A percentile compares a stretch with the other conserved stretches of the same genome.
Conservation (phyloP, 139 green algal genomes). For the Edaphochlamys debaryana region DNA sequence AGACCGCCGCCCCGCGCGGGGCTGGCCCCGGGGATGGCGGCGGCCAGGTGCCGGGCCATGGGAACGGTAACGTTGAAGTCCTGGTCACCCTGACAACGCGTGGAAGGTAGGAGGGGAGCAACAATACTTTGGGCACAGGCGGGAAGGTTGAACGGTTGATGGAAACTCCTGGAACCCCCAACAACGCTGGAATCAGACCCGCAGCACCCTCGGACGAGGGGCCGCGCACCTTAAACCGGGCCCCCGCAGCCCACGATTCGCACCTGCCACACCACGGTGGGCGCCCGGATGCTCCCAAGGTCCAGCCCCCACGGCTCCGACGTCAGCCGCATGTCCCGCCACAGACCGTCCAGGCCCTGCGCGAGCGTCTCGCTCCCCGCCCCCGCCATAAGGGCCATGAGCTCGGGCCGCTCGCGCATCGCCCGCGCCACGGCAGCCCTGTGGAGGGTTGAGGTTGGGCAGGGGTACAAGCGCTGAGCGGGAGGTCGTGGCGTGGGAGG, state of each 20-base stretch:
- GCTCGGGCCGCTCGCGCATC: not conserved
- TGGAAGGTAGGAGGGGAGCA: not conserved
- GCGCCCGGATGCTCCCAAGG: constrained; percentile 13
- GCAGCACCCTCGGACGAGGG: not conserved
- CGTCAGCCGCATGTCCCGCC: constrained; percentile 22
- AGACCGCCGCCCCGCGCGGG: not conserved
- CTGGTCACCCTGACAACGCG: constrained; percentile 4
- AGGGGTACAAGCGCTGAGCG: too few relatives aligned
- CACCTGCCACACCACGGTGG: constrained; percentile 37
- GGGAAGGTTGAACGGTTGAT: not conserved
- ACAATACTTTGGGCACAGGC: not conserved
- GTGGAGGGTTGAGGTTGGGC: not conserved
- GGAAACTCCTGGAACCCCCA: not conserved
- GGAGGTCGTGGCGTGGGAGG: not conserved
- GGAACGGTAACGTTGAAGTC: constrained; percentile 26
- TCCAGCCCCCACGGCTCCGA: constrained; percentile 20
- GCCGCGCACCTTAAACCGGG: too few relatives aligned
- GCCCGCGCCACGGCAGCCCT: constrained; percentile 5
- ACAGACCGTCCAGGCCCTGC: constrained; percentile 24
- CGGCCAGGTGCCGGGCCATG: constrained; percentile 15
- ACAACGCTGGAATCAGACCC: not conserved
- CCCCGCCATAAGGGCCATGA: not conserved
- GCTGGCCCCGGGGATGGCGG: constrained; percentile 9
- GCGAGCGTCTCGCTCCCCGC: not conserved
- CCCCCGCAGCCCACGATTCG: not conserved